Evolutionary conservation across 2,329 filamentous ascomycete genomes (phyloP).

Genomic region (Fusarium duplospermum): DNA sequence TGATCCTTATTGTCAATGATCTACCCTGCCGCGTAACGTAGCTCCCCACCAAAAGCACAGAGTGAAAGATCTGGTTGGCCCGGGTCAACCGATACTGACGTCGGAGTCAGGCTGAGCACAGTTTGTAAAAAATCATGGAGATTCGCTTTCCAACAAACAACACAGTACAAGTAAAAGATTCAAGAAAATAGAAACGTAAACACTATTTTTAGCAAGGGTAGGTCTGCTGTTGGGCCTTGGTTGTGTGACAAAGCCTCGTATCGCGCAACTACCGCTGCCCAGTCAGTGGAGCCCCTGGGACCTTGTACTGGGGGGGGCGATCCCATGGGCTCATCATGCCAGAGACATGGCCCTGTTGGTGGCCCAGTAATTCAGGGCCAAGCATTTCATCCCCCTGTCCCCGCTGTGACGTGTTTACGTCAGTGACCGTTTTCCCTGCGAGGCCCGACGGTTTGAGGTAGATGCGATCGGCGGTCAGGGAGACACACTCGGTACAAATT

Average conservation of each 20-base stretch:
- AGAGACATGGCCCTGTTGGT: not conserved
- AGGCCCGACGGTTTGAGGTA: not conserved
- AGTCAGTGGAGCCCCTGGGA: not conserved
- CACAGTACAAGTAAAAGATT: not conserved
- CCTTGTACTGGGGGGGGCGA: not conserved
- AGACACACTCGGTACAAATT: conserved; percentile 17
- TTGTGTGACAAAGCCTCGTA: conserved; percentile 7
- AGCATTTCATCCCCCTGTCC: not conserved
- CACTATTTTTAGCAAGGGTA: conserved; percentile 31
- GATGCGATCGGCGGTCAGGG: conserved; percentile 3
- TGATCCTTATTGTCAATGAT: conserved; percentile 29
- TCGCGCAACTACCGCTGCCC: conserved; percentile 1
- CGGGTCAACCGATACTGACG: conserved; percentile 20
- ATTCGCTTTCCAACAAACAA: not conserved
- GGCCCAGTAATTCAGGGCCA: not conserved
- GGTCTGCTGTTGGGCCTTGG: not conserved
- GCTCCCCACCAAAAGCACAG: conserved; percentile 21
- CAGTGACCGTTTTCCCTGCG: not conserved
- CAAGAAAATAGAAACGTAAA: not conserved
- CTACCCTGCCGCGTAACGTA: conserved; percentile 26
- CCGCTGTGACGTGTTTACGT: conserved; percentile 3
- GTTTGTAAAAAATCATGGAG: not conserved
- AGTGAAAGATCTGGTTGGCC: conserved; percentile 13
- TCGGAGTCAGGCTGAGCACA: conserved; percentile 7
- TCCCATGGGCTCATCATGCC: not conserved